Evolutionary conservation across 2,329 filamentous ascomycete genomes (phyloP), one percentile per base, ranked within the genome.

Genomic region (Exophiala mesophila): DNA sequence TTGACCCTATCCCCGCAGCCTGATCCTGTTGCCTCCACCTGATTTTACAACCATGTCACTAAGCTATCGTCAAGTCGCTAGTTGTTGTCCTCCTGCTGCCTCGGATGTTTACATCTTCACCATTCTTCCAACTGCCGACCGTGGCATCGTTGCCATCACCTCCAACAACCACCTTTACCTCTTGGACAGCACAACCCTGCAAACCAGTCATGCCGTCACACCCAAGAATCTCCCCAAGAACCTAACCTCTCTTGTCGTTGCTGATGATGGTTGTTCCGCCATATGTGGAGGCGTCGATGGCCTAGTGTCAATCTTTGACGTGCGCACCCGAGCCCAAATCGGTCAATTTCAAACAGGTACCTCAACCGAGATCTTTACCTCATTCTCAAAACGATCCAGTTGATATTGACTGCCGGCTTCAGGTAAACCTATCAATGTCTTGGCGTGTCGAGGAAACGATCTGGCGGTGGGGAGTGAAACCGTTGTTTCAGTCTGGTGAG

Each of bases 131-230:
- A 28, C 47, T 19, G 30, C 41, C 16, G 38, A 36, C 17, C 40
- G 44, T 21, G 42, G 34, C 7, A 33, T 57, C 36, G 55, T 50
- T 8, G 50, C 49, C 13, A 50, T 56, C 24, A 55, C 52, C 16
- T 57, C 55, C 19, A 44, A 48, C 13, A 44, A 55, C 34, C 54
- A 57, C 36, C 35, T 57, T 3, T 40, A 56, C 23, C 17, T 57
- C 15, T 23, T 57, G 24, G 26, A 52, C 28, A 30, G 45, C 20
- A 36, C 42, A 15, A 41, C 23, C 23, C 41, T 56, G 13, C 15
- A 36, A 16, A 39, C 28, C 3, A 21, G 38, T n/a, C 21, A 33
- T 19, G 23, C 39, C 12, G 29, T 41, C n/a, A 26, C 10, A n/a
- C 21, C 45, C 7, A 26, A 44, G 15, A 38, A 40, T 24, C 39